phyloP scores from a whole-genome alignment of 176 grass and related monocot genomes.

The Zoysia japonica region DNA sequence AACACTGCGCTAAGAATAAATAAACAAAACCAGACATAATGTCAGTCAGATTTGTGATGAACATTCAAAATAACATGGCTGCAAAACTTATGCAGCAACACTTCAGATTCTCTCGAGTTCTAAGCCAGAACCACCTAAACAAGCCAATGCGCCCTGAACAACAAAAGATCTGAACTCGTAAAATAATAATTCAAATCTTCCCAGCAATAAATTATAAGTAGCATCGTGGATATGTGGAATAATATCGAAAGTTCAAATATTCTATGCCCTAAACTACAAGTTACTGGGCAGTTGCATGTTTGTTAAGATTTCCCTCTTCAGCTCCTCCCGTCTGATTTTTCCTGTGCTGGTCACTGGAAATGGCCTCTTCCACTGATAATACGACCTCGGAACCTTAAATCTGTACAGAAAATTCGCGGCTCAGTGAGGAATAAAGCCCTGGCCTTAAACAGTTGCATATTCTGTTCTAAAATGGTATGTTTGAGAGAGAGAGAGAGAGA shows the following conservation, averaged over 20 bases:
- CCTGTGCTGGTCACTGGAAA: constrained; percentile 85
- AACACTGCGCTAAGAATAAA: no score
- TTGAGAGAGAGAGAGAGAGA: no score
- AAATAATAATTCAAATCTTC: no score
- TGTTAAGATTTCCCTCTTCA: constrained; percentile 59
- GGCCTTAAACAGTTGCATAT: neutral
- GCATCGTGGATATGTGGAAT: neutral
- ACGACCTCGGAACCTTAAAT: constrained; percentile 82
- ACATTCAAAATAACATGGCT: neutral
- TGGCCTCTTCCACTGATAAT: constrained; percentile 52
- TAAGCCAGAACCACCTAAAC: neutral
- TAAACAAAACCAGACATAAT: no score
- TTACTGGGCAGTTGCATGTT: constrained; percentile 57
- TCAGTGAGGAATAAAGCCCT: neutral
- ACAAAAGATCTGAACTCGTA: neutral
- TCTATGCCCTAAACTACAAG: constrained; percentile 39
- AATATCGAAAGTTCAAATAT: neutral
- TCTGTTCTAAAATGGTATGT: neutral
- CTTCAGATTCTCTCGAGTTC: neutral
- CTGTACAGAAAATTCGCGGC: constrained; percentile 44
- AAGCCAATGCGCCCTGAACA: neutral
- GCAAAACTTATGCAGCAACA: neutral
- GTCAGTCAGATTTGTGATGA: neutral
- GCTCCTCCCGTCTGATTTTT: constrained; percentile 75
- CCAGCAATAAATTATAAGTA: neutral